Percentiles rank a stretch among this genome's conserved stretches.
Conservation (phyloP, 768 basidiomycete species). For the Wakefieldia striispora region DNA sequence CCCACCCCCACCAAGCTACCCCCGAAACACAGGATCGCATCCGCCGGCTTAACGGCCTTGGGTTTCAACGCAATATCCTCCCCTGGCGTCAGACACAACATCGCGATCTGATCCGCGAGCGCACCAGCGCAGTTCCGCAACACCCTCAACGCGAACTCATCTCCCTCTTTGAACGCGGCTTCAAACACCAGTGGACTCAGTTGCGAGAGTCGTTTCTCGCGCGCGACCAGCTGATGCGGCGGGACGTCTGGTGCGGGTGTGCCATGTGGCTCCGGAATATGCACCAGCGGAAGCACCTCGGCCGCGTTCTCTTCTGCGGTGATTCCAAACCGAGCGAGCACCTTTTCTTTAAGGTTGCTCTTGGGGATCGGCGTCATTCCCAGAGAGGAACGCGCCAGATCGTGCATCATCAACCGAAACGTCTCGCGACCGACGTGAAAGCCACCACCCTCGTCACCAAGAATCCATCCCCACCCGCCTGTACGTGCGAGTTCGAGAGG, state of each 20-base stretch:
- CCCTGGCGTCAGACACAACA: conserved; percentile 41
- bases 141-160: conserved; percentile 62
- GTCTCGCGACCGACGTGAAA: conserved; percentile 78
- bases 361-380: conserved; percentile 16
- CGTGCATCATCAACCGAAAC: conserved; percentile 60
- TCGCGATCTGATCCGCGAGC: conserved; percentile 59
- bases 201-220: conserved; percentile 74
- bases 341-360: conserved; percentile 41
- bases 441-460: conserved; percentile 83
- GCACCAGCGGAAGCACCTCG: conserved; percentile 64
- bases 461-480: conserved; percentile 83
- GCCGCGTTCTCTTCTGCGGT: conserved; percentile 41
- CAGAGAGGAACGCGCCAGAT: conserved; percentile 50
- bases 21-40: conserved; percentile 70
- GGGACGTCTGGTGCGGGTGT: conserved; percentile 19
- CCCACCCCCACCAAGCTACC: conserved; percentile 72
- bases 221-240: conserved; percentile 34
- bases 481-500: conserved; percentile 65
- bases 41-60: conserved; percentile 46
- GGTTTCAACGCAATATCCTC: conserved; percentile 33
- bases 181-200: conserved; percentile 76
- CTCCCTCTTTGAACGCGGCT: conserved; percentile 67
- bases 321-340: conserved; percentile 59
- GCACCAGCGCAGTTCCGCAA: conserved; percentile 48
- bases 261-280: conserved; percentile 53